phyloP scores from a whole-genome alignment of 2,329 filamentous ascomycete genomes.

The Chaetomium globosum region DNA sequence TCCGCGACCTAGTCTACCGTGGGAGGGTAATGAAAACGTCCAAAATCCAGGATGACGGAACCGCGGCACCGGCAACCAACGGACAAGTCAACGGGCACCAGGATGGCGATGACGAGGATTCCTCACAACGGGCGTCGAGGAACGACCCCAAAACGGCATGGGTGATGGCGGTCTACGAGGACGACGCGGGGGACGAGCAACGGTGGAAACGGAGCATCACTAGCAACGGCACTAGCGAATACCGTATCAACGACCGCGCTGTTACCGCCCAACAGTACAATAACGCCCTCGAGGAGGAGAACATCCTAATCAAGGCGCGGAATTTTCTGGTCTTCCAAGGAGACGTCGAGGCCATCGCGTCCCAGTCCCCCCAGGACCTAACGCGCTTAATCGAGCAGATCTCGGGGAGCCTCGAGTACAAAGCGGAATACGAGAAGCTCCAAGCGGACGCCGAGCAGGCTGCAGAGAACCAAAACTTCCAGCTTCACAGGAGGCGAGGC shows the following conservation, averaged over 20 bases:
- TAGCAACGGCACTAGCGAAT: constrained; percentile 84
- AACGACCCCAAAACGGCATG: constrained; percentile 91
- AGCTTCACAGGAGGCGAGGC: constrained; percentile 83
- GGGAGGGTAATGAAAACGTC: constrained; percentile 90
- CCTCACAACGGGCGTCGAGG: constrained; percentile 65
- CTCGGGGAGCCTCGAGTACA: constrained; percentile 92
- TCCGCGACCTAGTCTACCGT: constrained; percentile 94
- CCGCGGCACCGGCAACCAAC: constrained; percentile 63
- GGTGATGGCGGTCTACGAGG: constrained; percentile 99
- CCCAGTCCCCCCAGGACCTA: constrained; percentile 90
- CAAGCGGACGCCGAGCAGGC: constrained; percentile 85
- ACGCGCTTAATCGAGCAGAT: constrained; percentile 96
- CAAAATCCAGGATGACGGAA: constrained; percentile 88
- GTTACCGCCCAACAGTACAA: constrained; percentile 94
- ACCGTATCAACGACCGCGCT: constrained; percentile 89
- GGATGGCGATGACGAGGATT: constrained; percentile 57
- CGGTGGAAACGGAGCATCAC: constrained; percentile 96
- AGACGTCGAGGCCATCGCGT: constrained; percentile 94
- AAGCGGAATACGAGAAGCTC: constrained; percentile 88
- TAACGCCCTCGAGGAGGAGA: constrained; percentile 85
- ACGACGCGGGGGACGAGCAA: constrained; percentile 92
- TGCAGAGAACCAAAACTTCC: constrained; percentile 83
- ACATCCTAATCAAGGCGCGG: constrained; percentile 95
- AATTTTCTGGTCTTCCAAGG: constrained; percentile 99
- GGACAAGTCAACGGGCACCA: constrained; percentile 64